Evolutionary conservation across 257 asterid species (phyloP), one percentile per base, ranked within the genome.

Genomic region (Salvia rosmarinus): DNA sequence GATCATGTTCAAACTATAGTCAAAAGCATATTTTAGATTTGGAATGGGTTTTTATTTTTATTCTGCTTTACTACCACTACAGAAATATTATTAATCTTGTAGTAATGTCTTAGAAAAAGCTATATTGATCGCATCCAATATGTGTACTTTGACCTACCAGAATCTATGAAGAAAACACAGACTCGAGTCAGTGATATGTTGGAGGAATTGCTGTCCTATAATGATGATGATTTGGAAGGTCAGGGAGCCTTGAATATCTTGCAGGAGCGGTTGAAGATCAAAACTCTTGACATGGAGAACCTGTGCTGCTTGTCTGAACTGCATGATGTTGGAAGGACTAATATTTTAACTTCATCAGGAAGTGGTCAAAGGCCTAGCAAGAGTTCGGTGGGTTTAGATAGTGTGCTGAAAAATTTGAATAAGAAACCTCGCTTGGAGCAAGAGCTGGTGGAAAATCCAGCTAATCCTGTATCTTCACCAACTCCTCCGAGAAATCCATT

Each of bases 181-280:
- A 67, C 61, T 71, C 60, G 68, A 62, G 63, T 49, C 52, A 80
- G 75, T 57, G 61, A 50, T 61, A 37, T 85, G 54, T 73, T 91
- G 85, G 82, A 82, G 60, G 92, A 87, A 59, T 66, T 91, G 71
- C 68, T 89, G 44, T 84, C 90, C 40, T 62, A 74, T 71, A 73
- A 74, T 70, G 63, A 13, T 50, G 86, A 85, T 77, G 97, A 85
- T 77, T 77, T 91, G 76, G 89, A 86, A 3, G 93, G 82, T 13
- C 82, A 85, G 40, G 85, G 90, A 66, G 92, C 85, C 55, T 66
- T 84, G 64, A 79, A 85, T 78, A 54, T 80, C 46, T 77, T 95
- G 85, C 98, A 89, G 78, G 92, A 91, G 70, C 79, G 73, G 42
- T 79, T 95, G 77, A 81, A 87, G 43, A 79, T 91, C 80, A 85